phyloP scores from a whole-genome alignment of 2,329 filamentous ascomycete species.

The Aschersonia sp. region DNA sequence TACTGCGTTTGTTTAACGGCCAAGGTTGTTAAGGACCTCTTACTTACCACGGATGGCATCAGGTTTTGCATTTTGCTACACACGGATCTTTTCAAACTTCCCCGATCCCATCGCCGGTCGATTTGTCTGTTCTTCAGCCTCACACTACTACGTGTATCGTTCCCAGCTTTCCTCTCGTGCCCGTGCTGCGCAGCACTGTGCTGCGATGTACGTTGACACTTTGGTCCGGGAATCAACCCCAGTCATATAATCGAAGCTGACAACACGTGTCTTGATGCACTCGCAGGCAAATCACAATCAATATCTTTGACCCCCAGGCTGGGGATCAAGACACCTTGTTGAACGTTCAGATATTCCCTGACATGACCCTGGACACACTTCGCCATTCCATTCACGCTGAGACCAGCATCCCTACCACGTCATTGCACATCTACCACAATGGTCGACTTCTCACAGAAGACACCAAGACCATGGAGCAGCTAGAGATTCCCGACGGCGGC shows the following conservation, averaged over 20 bases:
- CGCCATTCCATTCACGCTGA: constrained; percentile 84
- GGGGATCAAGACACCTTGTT: constrained; percentile 59
- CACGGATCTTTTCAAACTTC: neutral
- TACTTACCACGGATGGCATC: neutral
- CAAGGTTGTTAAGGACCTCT: neutral
- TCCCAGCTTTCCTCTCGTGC: too few species aligned
- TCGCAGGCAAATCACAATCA: constrained; percentile 72
- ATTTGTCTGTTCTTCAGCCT: neutral
- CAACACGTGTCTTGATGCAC: neutral
- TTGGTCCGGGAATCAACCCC: neutral
- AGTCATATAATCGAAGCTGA: neutral
- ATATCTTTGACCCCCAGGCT: constrained; percentile 61
- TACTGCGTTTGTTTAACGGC: neutral
- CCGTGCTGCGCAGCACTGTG: too few species aligned
- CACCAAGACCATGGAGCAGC: constrained; percentile 65
- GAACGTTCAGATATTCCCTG: constrained; percentile 66
- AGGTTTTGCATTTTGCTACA: neutral
- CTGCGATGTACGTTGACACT: too few species aligned
- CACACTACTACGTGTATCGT: neutral
- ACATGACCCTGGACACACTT: constrained; percentile 72
- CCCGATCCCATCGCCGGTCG: too few species aligned
- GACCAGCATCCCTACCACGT: constrained; percentile 52
- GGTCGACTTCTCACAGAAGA: constrained; percentile 68
- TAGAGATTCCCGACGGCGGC: constrained; percentile 74
- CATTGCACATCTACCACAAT: constrained; percentile 84